phyloP scores from a whole-genome alignment of 108 stramenopile genomes.

The Skeletonema potamos region DNA sequence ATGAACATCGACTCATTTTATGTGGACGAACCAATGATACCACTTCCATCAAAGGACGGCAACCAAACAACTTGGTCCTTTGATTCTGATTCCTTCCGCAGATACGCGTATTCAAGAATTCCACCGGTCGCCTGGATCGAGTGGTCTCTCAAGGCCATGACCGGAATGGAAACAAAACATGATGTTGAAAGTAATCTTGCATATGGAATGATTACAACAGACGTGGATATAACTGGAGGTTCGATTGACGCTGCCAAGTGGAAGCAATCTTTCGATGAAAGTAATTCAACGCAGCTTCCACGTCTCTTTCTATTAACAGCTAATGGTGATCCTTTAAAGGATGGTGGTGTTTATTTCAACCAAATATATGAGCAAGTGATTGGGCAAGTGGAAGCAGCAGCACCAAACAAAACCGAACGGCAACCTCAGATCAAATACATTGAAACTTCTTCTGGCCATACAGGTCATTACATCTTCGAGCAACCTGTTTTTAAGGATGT shows the following conservation, averaged over 20 bases:
- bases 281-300: not conserved
- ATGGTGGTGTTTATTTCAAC: not conserved
- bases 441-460: not conserved
- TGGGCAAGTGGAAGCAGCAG: not conserved
- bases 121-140: not conserved
- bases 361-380: not conserved
- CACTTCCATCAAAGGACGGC: not conserved
- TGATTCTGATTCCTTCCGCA: not conserved
- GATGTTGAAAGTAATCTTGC: not conserved
- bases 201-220: not conserved
- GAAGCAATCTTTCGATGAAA: not conserved
- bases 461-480: not conserved
- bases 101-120: not conserved
- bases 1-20: not conserved
- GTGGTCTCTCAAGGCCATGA: not conserved
- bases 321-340: not conserved
- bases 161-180: not conserved
- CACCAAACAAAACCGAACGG: not conserved
- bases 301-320: not conserved
- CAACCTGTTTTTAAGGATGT: not conserved
- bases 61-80: not conserved
- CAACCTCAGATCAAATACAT: not conserved
- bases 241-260: not conserved
- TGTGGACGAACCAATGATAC: not conserved
- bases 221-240: not conserved